Evolutionary conservation across 352 stramenopile species (phyloP).

Genomic region (Phytophthora fragariaefolia): DNA sequence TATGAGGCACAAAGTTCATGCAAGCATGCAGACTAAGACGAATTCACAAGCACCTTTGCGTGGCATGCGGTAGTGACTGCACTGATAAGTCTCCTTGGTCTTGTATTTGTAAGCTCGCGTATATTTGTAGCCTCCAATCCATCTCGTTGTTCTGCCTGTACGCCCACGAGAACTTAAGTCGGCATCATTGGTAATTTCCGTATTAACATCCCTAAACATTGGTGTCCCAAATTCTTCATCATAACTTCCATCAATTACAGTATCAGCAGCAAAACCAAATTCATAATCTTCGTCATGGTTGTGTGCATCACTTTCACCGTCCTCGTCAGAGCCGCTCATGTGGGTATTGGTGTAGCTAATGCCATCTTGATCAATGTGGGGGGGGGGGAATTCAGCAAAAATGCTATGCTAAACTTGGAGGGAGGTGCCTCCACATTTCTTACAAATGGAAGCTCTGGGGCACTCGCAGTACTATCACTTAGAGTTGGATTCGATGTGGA

Average conservation of each 20-base stretch:
- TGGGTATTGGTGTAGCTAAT: neutral
- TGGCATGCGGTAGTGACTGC: neutral
- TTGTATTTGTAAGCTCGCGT: neutral
- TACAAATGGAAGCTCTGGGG: neutral
- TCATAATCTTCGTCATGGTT: neutral
- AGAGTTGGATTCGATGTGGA: neutral
- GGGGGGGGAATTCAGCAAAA: neutral
- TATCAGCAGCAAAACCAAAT: neutral
- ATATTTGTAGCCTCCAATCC: neutral
- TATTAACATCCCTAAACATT: no score
- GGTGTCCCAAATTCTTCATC: no score
- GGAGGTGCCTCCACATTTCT: neutral
- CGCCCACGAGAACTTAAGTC: no score
- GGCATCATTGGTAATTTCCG: no score
- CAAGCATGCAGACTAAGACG: neutral
- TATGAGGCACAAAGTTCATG: neutral
- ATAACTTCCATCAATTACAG: neutral
- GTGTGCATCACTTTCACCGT: neutral
- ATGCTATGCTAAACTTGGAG: neutral
- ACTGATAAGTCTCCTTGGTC: neutral
- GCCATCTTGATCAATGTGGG: no score
- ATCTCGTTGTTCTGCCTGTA: neutral
- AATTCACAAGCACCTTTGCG: neutral
- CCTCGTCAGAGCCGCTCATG: no score
- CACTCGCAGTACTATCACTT: neutral